These are phyloP conservation scores for Ettlia oleoabundans DNA, from an alignment of 139 green algal species.

Conservation along the genomic window DNA sequence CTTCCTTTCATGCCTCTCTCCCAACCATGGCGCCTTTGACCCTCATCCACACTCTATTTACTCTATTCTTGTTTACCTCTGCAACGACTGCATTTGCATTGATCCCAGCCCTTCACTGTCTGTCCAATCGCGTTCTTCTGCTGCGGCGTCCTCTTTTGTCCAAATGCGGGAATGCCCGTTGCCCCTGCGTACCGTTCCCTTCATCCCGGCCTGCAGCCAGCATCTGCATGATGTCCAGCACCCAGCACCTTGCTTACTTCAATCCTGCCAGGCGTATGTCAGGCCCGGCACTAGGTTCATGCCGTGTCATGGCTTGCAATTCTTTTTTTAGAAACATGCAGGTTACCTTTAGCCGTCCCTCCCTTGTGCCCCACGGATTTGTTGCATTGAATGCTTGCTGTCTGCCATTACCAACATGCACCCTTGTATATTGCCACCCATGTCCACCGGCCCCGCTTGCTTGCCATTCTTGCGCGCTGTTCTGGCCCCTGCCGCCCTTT, in stretches of 20 bases:
- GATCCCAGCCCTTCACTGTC: background rate
- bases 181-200: too few relatives aligned
- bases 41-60: background rate
- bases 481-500: too few relatives aligned
- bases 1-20: background rate
- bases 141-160: background rate
- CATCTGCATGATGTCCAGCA: background rate
- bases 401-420: too few relatives aligned
- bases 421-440: too few relatives aligned
- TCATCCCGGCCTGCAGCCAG: too few relatives aligned
- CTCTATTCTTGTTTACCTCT: too few relatives aligned
- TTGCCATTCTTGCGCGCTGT: too few relatives aligned
- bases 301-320: background rate
- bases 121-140: background rate
- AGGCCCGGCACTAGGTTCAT: background rate
- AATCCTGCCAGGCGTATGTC: background rate
- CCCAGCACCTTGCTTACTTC: background rate
- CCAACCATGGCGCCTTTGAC: background rate
- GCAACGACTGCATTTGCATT: conserved; percentile 4
- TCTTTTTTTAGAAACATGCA: background rate
- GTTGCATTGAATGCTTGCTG: too few relatives aligned
- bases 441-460: too few relatives aligned
- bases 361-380: background rate
- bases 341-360: background rate
- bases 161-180: background rate